Evolutionary conservation across 2,329 filamentous ascomycete species (phyloP).

Genomic region (Diaporthe citrichinensis): DNA sequence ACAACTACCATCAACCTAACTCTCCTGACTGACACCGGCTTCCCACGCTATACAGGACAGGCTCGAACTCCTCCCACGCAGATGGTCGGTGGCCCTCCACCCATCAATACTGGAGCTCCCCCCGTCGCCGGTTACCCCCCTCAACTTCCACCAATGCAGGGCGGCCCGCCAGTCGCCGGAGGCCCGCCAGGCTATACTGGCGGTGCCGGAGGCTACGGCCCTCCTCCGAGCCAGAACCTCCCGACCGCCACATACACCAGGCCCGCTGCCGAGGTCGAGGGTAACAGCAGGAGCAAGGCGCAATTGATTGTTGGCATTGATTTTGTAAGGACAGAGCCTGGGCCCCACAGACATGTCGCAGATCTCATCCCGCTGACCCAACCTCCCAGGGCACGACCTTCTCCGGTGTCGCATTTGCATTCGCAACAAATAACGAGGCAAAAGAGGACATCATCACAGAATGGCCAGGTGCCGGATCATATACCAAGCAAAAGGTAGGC

Average conservation of each 20-base stretch:
- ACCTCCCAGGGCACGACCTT: constrained; percentile 88
- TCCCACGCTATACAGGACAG: constrained; percentile 65
- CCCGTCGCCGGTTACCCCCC: constrained; percentile 70
- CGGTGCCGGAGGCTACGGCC: constrained; percentile 61
- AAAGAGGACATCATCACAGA: constrained; percentile 99
- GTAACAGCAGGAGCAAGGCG: constrained; percentile 90
- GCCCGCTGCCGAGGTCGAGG: constrained; percentile 82
- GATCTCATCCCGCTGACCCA: constrained; percentile 26
- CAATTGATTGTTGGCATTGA: constrained; percentile 99
- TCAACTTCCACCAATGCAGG: constrained; percentile 60
- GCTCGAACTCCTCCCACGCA: constrained; percentile 70
- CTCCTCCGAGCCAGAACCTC: constrained; percentile 48
- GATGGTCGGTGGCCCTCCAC: constrained; percentile 75
- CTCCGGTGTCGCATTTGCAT: constrained; percentile 96
- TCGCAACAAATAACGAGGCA: constrained; percentile 96
- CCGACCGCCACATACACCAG: constrained; percentile 58
- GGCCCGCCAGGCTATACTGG: constrained; percentile 63
- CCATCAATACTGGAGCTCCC: constrained; percentile 76
- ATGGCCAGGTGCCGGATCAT: constrained; percentile 97
- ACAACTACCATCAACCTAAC: constrained; percentile 46
- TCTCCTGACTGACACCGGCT: constrained; percentile 63
- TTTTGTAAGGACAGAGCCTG: constrained; percentile 78
- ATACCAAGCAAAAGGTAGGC: constrained; percentile 96
- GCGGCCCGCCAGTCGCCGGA: constrained; percentile 57
- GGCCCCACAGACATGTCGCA: neutral